These are phyloP conservation scores for Hericium coralloides DNA, from an alignment of 768 basidiomycete species.

Conservation along the genomic window DNA sequence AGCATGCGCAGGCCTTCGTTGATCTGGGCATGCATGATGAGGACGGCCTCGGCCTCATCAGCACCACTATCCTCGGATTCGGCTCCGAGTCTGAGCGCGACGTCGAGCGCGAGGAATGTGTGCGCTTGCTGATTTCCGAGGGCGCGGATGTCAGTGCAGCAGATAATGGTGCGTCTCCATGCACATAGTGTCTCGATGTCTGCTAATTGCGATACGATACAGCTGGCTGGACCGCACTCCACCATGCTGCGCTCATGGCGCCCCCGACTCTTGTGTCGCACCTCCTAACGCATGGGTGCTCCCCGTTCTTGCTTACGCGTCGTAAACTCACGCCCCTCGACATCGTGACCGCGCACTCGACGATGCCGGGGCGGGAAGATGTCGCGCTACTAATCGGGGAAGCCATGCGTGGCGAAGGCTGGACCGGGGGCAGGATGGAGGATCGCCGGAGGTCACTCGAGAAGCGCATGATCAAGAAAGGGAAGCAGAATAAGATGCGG, in stretches of 20 bases:
- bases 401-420: slow-evolving; percentile 80
- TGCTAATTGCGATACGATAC: background rate
- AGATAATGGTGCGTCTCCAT: slow-evolving; percentile 50
- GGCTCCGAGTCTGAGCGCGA: slow-evolving; percentile 75
- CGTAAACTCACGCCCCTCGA: slow-evolving; percentile 83
- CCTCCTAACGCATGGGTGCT: slow-evolving; percentile 88
- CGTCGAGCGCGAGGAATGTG: slow-evolving; percentile 86
- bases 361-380: slow-evolving; percentile 75
- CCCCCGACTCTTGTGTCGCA: slow-evolving; percentile 89
- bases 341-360: slow-evolving; percentile 78
- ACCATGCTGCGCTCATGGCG: slow-evolving; percentile 81
- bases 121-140: slow-evolving; percentile 68
- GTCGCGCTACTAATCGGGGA: slow-evolving; percentile 82
- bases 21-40: slow-evolving; percentile 73
- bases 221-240: slow-evolving; percentile 95
- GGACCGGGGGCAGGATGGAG: slow-evolving; percentile 72
- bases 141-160: slow-evolving; percentile 55
- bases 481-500: slow-evolving; percentile 45
- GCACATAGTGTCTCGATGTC: background rate
- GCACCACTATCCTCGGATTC: slow-evolving; percentile 72
- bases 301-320: slow-evolving; percentile 66
- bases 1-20: slow-evolving; percentile 53
- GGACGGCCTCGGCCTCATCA: slow-evolving; percentile 76
- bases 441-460: slow-evolving; percentile 53
- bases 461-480: slow-evolving; percentile 43